Base-by-base conservation (phyloP, 805 yeast genomes). In the Teunomyces barrocoloradensis region DNA sequence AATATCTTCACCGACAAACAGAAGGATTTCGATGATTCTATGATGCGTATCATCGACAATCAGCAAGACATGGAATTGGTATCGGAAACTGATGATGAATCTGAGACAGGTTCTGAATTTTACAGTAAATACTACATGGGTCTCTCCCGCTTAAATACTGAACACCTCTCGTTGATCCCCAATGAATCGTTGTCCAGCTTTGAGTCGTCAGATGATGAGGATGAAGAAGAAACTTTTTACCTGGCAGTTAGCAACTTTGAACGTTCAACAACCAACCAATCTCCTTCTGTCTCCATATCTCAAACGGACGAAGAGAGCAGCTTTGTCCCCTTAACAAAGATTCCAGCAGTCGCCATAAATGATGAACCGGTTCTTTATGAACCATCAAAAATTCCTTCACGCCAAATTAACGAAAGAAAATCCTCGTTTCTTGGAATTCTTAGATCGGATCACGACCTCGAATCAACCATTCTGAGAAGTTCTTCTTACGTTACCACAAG, bases 1-100 rank as follows among this genome's bases (percentile, higher is more conserved):
- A 48, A 50, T 21, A 40, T 40, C 40, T 43, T 39, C 34, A 43
- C 42, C 5, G 42, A 15, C 33, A 45, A 43, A 29, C 23, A 23
- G 7, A 30, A 17, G 11, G 47, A 44, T 11, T 18, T 43, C 34
- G 44, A 18, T 11, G 34, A 18, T 12, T 13, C 39, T 12, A 25
- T 39, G 32, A 11, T 21, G 27, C 17, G 33, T 47, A 42, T 27
- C 18, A 9, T 51, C 47, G 48, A 25, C 46, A 15, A 15, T 11
- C 17, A 37, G 9, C 28, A 37, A 12, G 40, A 37, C 10, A 12
- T 23, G 29, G 27, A 37, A 3, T 23, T 23, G 29, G 27, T n/a
- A 5, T 21, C 29, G 15, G 40, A 37, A 3, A 23, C 40, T 2
- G 40, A 37, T 18, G 25, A 21, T 5, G 40, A 37, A 23, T 21